Percentiles rank a stretch among this genome's conserved stretches.
phyloP scores from a whole-genome alignment of 345 rosid genomes.

The Nasturtium officinale region DNA sequence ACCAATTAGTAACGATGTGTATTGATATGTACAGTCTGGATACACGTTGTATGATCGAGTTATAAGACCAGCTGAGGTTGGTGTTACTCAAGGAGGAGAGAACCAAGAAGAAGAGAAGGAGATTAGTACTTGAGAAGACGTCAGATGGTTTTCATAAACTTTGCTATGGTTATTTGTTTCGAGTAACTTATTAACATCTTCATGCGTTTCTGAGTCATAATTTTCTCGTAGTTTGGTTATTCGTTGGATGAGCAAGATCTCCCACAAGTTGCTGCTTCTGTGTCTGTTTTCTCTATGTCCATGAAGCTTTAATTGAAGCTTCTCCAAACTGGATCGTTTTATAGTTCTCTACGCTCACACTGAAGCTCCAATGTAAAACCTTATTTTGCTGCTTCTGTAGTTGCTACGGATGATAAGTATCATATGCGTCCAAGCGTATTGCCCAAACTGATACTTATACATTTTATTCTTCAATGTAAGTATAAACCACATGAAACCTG shows the following conservation, averaged over 20 bases:
- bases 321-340: slow-evolving; percentile 8
- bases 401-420: too few relatives aligned
- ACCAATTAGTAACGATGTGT: background rate
- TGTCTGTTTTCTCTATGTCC: slow-evolving; percentile 8
- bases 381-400: too few relatives aligned
- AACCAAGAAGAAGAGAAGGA: slow-evolving; percentile 41
- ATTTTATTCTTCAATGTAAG: slow-evolving; percentile 88
- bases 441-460: slow-evolving; percentile 99
- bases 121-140: slow-evolving; percentile 40
- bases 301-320: slow-evolving; percentile 5
- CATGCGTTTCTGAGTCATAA: slow-evolving; percentile 8
- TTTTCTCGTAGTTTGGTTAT: slow-evolving; percentile 29
- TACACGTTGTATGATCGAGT: slow-evolving; percentile 77
- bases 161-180: slow-evolving; percentile 24
- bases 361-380: too few relatives aligned
- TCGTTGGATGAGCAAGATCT: slow-evolving; percentile 30
- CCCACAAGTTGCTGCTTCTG: slow-evolving; percentile 26
- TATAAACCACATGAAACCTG: slow-evolving; percentile 98
- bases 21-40: slow-evolving; percentile 59
- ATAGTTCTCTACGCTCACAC: background rate
- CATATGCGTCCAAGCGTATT: slow-evolving; percentile 99
- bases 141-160: slow-evolving; percentile 26
- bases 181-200: slow-evolving; percentile 22
- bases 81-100: slow-evolving; percentile 62
- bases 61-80: slow-evolving; percentile 93